Percentiles rank a stretch among this genome's conserved stretches.
Evolutionary conservation across 768 basidiomycete genomes (phyloP).

Genomic region (Leccinum variicolor): DNA sequence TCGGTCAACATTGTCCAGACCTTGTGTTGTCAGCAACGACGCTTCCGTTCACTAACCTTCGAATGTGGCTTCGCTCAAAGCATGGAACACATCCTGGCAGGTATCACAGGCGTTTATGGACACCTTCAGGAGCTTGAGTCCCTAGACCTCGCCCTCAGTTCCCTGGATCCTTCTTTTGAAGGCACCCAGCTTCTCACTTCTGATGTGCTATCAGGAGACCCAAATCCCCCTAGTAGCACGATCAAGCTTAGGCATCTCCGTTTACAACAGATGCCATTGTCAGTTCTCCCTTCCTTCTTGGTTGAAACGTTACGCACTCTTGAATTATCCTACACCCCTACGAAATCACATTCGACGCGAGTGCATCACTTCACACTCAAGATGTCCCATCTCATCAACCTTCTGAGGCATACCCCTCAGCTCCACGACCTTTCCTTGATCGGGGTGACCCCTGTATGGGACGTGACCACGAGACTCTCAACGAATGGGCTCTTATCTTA

Average conservation of each 20-base stretch:
- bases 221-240: background rate
- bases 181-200: conserved; percentile 24
- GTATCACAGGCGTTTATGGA: conserved; percentile 12
- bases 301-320: conserved; percentile 39
- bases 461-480: conserved; percentile 16
- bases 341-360: conserved; percentile 13
- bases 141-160: conserved; percentile 28
- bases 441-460: conserved; percentile 42
- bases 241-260: conserved; percentile 33
- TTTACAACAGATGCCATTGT: conserved; percentile 41
- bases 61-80: conserved; percentile 28
- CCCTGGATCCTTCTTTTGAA: conserved; percentile 25
- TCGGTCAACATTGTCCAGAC: conserved; percentile 24
- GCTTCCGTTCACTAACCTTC: conserved; percentile 34
- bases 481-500: conserved; percentile 11
- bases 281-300: conserved; percentile 35
- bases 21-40: conserved; percentile 22
- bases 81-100: conserved; percentile 27
- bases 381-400: conserved; percentile 38
- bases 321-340: conserved; percentile 40
- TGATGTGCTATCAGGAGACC: conserved; percentile 16
- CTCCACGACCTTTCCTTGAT: conserved; percentile 42
- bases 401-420: conserved; percentile 36
- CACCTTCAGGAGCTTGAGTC: conserved; percentile 25
- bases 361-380: conserved; percentile 34